Evolutionary conservation across 2,329 filamentous ascomycete genomes (phyloP).

Genomic region (Cordyceps fumosorosea): DNA sequence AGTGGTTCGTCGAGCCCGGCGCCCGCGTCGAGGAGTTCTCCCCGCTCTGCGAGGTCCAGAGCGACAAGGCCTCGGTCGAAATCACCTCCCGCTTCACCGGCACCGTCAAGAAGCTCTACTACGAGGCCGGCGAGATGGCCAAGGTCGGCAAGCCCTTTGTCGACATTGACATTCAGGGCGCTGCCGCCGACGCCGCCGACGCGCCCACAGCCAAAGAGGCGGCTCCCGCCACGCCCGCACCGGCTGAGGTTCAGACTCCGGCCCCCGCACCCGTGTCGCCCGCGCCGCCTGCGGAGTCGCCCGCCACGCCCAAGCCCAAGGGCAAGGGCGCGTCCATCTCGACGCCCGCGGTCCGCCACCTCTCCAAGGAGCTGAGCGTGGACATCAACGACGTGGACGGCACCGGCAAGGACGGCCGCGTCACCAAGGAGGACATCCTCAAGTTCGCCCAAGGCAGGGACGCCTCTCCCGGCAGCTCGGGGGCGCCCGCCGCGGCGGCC

Average conservation of each 20-base stretch:
- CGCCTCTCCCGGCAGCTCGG: constrained; percentile 22
- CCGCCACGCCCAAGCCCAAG: constrained; percentile 27
- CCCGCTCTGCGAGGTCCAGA: constrained; percentile 95
- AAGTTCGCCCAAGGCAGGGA: constrained; percentile 55
- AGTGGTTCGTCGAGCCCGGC: constrained; percentile 97
- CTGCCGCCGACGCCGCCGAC: constrained; percentile 45
- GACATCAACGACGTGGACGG: constrained; percentile 74
- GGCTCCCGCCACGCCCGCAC: constrained; percentile 11
- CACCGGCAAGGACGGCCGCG: constrained; percentile 83
- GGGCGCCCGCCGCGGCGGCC: constrained; percentile 21
- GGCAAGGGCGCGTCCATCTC: constrained; percentile 70
- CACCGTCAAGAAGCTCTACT: constrained; percentile 92
- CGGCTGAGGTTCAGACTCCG: constrained; percentile 12
- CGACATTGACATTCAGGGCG: constrained; percentile 87
- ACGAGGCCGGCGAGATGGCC: constrained; percentile 93
- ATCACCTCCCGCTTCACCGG: constrained; percentile 95
- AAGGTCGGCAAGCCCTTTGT: constrained; percentile 91
- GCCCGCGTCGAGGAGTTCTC: constrained; percentile 97
- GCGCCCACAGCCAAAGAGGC: constrained; percentile 24
- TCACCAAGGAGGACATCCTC: constrained; percentile 87
- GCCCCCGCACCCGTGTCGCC: background rate
- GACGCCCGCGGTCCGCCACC: constrained; percentile 85
- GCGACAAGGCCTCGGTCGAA: constrained; percentile 85
- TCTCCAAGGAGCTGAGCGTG: constrained; percentile 73
- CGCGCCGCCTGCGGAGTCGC: background rate